Percentiles rank a stretch among this genome's conserved stretches.
Evolutionary conservation across 2,329 filamentous ascomycete species (phyloP).

Genomic region (Hymenoscyphus scutula): DNA sequence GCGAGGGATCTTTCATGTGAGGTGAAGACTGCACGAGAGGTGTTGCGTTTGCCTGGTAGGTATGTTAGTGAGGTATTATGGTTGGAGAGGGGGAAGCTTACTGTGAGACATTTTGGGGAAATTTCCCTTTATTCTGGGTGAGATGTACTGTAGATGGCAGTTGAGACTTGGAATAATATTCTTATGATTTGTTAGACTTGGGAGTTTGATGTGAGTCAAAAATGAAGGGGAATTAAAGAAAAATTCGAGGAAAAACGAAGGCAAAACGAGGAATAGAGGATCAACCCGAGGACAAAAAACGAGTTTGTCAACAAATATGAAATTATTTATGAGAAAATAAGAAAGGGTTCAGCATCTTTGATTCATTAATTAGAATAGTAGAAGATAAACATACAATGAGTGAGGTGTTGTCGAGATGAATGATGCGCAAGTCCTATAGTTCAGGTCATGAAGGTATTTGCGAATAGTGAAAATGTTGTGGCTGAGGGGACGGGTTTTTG

Average conservation of each 20-base stretch:
- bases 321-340: not conserved
- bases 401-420: not conserved
- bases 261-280: not conserved
- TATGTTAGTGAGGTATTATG: slow-evolving; percentile 11
- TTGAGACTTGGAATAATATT: not conserved
- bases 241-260: not conserved
- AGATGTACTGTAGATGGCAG: not conserved
- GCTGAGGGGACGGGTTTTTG: too few species aligned
- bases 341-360: not conserved
- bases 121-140: not conserved
- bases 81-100: slow-evolving; percentile 34
- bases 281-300: too few species aligned
- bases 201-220: not conserved
- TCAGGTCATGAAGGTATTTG: not conserved
- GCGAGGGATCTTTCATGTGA: slow-evolving; percentile 83
- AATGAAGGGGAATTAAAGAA: not conserved
- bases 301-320: not conserved
- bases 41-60: slow-evolving; percentile 74
- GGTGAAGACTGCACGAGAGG: slow-evolving; percentile 89
- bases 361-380: not conserved
- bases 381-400: not conserved
- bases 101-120: slow-evolving; percentile 48
- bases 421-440: not conserved
- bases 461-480: not conserved
- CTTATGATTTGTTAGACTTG: not conserved